Base-by-base conservation (phyloP, 1,284 basidiomycete species). In the Phellopilus nigrolimitatus region DNA sequence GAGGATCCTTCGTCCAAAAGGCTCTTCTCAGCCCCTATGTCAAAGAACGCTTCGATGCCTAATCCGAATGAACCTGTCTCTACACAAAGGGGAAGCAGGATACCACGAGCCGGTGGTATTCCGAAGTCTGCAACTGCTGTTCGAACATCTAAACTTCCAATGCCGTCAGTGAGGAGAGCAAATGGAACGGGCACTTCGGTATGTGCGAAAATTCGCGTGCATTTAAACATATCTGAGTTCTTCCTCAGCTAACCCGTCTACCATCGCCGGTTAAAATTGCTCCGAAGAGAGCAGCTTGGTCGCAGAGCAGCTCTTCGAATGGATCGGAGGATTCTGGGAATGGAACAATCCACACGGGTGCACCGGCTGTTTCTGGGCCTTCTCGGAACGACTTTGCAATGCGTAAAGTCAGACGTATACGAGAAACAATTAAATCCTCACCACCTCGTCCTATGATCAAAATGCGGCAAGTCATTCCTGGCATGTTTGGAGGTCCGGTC, bases 21-120 rank as follows among this genome's bases (percentile, higher is more conserved):
- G 8, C 12, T 12, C 33, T 33, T 33, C 4, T 28, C 27, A 30
- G 13, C 25, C 21, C 41, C 28, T 37, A 10, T 31, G 24, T 22
- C 31, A 8, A 19, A 5, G 6, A 27, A 17, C 8, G 17, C 45
- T 17, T 34, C 31, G 2, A 10, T 38, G 12, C 21, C 30, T 10
- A 42, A 19, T 21, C 12, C 45, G 19, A 17, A 3, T 22, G 34
- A 36, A 10, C 19, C 52, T 8, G 41, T 12, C 21, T 27, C 17
- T 2, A 30, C 45, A 15, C 44, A 41, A 17, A 17, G 22, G n/a
- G 66, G 60, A 0, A 86, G 85, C 64, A 76, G 73, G 64, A 88
- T 88, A 57, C 85, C 86, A 5, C 71, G 86, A 47, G 79, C 82
- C 46, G 80, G 78, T 25, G 64, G 65, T 15, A 7, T 40, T 4